Percentiles rank a stretch among this genome's conserved stretches.
phyloP scores from a whole-genome alignment of 768 basidiomycete species.

The Sporobolomyces phaffii region DNA sequence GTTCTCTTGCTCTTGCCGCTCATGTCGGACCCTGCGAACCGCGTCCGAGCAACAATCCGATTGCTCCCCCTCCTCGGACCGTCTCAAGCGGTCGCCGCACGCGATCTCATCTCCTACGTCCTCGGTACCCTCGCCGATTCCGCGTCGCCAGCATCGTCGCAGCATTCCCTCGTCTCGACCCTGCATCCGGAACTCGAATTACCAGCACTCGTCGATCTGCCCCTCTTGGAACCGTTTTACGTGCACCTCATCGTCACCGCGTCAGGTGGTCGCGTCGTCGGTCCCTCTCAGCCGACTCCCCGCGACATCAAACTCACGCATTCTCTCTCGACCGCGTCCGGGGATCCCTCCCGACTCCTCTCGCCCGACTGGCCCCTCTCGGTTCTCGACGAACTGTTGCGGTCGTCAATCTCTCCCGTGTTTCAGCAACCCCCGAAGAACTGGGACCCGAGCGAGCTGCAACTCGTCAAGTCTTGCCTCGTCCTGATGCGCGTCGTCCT shows the following conservation, averaged over 20 bases:
- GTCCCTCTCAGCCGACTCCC: constrained; percentile 43
- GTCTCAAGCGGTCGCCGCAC: constrained; percentile 54
- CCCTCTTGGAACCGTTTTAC: constrained; percentile 25
- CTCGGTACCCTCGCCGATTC: neutral
- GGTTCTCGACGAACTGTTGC: constrained; percentile 70
- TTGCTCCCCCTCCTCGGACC: constrained; percentile 19
- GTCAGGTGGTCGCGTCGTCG: constrained; percentile 20
- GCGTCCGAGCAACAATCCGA: neutral
- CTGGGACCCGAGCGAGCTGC: constrained; percentile 75
- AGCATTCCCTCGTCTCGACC: too few relatives aligned
- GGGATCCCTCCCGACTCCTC: too few relatives aligned
- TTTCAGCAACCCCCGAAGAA: constrained; percentile 61
- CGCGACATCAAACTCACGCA: constrained; percentile 56
- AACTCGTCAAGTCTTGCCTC: constrained; percentile 65
- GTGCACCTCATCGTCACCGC: constrained; percentile 26
- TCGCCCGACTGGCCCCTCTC: constrained; percentile 62
- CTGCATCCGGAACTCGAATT: constrained; percentile 14
- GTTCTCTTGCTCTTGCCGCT: neutral
- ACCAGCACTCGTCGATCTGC: neutral
- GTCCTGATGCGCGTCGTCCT: constrained; percentile 48
- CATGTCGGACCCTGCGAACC: neutral
- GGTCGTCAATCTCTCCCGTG: constrained; percentile 65
- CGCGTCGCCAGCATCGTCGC: neutral
- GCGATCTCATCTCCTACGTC: constrained; percentile 40
- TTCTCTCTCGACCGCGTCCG: constrained; percentile 50